Evolutionary conservation across 306 rosid genomes (phyloP), one percentile per base, ranked within the genome.

Genomic region (Cucumis melo): DNA sequence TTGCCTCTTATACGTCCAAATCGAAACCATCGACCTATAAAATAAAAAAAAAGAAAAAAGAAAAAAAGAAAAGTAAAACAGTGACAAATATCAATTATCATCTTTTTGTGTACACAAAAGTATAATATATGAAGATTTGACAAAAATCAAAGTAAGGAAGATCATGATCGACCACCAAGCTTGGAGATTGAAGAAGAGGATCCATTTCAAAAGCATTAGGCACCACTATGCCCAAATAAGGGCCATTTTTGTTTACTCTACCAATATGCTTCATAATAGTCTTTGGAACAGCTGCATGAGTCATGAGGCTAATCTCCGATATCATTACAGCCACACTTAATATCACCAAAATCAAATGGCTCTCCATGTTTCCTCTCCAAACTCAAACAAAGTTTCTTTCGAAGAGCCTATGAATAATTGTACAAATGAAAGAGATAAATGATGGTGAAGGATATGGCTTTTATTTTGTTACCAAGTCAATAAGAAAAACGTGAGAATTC

Each of bases 211-310:
- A 89, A 39, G 86, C 15, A 84, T 93, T 89, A 70, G 98, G 95
- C 76, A 86, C 91, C 74, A 89, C 91, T 79, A 93, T 85, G 15
- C 95, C 96, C 50, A 89, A 80, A 73, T 84, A 93, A 72, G 92
- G 91, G 11, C 95, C 95, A 61, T 82, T n/a, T 4, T 27, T 34
- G 74, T 89, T 89, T n/a, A 89, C 77, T 2, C 5, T 51, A 4
- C 70, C 66, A 17, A 93, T 87, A 77, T 82, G 74, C 66, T 36
- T 84, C 86, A 80, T 23, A 20, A 53, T 64, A 73, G 51, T 8
- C 46, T 41, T 27, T 46, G 81, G 77, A 82, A 87, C 41, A 70
- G 63, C 79, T 77, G 88, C 91, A 79, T 80, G 58, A 10, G 81
- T 78, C 48, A 50, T 66, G 73, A 9, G 19, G 36, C 74, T 68